Evolutionary conservation across 2,329 filamentous ascomycete species (phyloP), one percentile per base, ranked within the genome.

Genomic region (Ophiostoma angusticollis): DNA sequence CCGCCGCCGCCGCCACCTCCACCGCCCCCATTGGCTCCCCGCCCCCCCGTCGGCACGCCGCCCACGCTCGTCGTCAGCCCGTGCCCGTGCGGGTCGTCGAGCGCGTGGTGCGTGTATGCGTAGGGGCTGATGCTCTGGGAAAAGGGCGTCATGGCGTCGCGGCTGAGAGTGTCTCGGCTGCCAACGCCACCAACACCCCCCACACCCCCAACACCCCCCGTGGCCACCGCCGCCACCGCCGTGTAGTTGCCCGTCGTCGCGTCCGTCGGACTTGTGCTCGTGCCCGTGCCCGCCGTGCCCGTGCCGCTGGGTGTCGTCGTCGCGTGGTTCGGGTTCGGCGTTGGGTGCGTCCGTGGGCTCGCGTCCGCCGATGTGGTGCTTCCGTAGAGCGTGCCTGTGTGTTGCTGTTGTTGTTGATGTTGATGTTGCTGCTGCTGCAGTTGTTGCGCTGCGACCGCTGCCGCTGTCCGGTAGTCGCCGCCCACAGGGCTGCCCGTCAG

Each of bases 271-370:
- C 45, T 47, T 6, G 42, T 42, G 29, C 44, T 39, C 12, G 43
- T 19, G 19, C 43, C 45, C 29, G 35, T 11, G 7, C 23, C 23
- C 23, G 23, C 23, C 6, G 7, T 11, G 23, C 23, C 23, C 6
- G 7, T 24, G 23, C 23, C 23, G 23, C 23, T 11, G 23, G 37
- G n/a, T n/a, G n/a, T 41, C 9, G 41, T 37, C 3, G 43, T 41
- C 23, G 42, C 32, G 11, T 38, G 41, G 40, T 45, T 36, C 2
- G 45, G 38, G 18, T 43, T 47, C 6, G 45, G 41, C 11, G 45
- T 45, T 25, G 43, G 27, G n/a, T 45, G 43, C 4, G 43, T 44
- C 2, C 45, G 45, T 4, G 45, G 45, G 25, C 45, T 47, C 4
- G 43, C 41, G 16, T 35, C 43, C 3, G 41, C 35, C 14, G 45